A percentile compares a stretch with the other conserved stretches of the same genome.
These are phyloP conservation scores for Paraconiothyrium sp. DNA, from an alignment of 2,329 filamentous ascomycete species.

Conservation along the genomic window DNA sequence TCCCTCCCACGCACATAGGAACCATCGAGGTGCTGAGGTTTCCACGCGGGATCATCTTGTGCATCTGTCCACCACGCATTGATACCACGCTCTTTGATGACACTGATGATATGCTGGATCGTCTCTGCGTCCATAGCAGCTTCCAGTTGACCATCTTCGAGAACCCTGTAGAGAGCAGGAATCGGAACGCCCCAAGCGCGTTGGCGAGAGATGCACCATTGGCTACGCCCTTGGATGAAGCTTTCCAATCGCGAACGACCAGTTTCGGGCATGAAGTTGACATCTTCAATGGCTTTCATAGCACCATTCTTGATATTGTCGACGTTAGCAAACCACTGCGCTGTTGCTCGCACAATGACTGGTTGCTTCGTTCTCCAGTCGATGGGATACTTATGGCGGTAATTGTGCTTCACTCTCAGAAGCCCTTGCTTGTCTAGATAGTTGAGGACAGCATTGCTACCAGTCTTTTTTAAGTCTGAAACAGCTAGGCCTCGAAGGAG, in stretches of 20 bases:
- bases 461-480: conserved; percentile 67
- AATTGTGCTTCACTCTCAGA: conserved; percentile 75
- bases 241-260: conserved; percentile 80
- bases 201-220: conserved; percentile 98
- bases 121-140: conserved; percentile 82
- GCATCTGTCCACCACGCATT: conserved; percentile 95
- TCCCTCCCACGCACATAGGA: conserved; percentile 81
- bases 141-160: conserved; percentile 65
- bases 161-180: conserved; percentile 79
- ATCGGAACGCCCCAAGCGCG: conserved; percentile 97
- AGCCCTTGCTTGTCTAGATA: conserved; percentile 63
- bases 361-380: conserved; percentile 97
- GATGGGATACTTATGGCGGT: conserved; percentile 94
- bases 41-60: conserved; percentile 78
- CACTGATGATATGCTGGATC: conserved; percentile 83
- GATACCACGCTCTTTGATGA: conserved; percentile 80
- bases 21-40: conserved; percentile 69
- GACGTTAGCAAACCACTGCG: conserved; percentile 98
- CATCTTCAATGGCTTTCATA: conserved; percentile 72
- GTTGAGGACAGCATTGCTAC: conserved; percentile 70
- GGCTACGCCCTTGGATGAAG: conserved; percentile 86
- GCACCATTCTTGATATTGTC: conserved; percentile 80
- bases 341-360: conserved; percentile 88
- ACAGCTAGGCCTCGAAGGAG: conserved; percentile 77
- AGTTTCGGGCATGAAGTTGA: conserved; percentile 80